Conservation (phyloP, 129 eudicot species). For the Apium graveolens region DNA sequence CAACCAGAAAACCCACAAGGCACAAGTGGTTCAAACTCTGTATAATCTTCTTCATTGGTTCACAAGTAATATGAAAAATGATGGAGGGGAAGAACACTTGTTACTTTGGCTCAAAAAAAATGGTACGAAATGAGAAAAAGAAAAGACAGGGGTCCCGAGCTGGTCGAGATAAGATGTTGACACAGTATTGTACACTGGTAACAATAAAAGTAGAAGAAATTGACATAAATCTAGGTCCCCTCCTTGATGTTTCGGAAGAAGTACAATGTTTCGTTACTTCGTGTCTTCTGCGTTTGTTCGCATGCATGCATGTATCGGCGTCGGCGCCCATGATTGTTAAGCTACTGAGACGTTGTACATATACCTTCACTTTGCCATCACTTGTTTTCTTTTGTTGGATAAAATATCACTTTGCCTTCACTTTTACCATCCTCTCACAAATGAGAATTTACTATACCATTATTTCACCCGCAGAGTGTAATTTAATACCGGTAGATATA, state of each 20-base stretch:
- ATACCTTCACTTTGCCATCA: neutral
- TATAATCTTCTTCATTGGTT: neutral
- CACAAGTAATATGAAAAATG: neutral
- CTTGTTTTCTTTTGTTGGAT: neutral
- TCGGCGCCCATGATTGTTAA: neutral
- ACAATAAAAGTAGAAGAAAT: neutral
- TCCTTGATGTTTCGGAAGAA: neutral
- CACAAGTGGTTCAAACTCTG: constrained; percentile 12
- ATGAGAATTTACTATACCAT: too few relatives aligned
- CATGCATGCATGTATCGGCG: neutral
- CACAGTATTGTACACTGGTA: neutral
- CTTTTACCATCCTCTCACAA: too few relatives aligned
- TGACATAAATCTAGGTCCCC: constrained; percentile 13
- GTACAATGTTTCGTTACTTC: neutral
- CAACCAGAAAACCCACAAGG: neutral
- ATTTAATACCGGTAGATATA: too few relatives aligned
- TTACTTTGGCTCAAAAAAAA: neutral
- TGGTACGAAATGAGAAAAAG: constrained; percentile 10
- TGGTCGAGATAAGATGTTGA: neutral
- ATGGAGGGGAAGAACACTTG: constrained; percentile 1
- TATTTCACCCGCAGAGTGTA: too few relatives aligned
- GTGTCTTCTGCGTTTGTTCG: constrained; percentile 1
- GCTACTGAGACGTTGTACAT: neutral
- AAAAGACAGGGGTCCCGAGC: constrained; percentile 23
- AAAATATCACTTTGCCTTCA: neutral